Conservation (phyloP, 2,329 filamentous ascomycete species). For the Hortaea sp. region DNA sequence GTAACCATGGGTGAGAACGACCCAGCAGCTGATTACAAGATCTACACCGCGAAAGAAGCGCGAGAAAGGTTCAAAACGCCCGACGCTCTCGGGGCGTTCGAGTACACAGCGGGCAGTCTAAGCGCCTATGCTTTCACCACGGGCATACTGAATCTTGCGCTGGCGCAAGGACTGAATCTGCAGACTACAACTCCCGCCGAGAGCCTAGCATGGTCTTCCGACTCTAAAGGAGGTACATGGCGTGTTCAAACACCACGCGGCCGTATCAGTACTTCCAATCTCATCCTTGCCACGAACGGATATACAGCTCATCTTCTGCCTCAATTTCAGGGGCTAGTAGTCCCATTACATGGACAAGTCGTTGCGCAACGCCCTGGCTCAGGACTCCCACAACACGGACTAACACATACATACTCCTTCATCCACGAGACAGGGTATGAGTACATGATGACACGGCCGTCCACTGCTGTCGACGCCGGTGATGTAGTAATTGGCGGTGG, state of each 20-base stretch:
- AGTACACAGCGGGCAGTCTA: slow-evolving; percentile 37
- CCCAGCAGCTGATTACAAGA: slow-evolving; percentile 34
- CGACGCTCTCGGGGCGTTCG: slow-evolving; percentile 36
- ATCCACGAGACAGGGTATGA: slow-evolving; percentile 53
- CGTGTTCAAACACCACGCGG: slow-evolving; percentile 13
- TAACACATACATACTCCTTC: slow-evolving; percentile 50
- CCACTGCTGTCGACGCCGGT: slow-evolving; percentile 34
- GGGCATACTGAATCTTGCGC: slow-evolving; percentile 34
- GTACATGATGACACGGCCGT: slow-evolving; percentile 53
- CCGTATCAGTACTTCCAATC: slow-evolving; percentile 15
- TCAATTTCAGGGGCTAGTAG: slow-evolving; percentile 21
- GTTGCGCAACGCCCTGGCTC: slow-evolving; percentile 28
- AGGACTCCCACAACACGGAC: slow-evolving; percentile 25
- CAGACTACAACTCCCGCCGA: slow-evolving; percentile 43
- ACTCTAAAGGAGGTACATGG: slow-evolving; percentile 6
- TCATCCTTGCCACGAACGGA: slow-evolving; percentile 22
- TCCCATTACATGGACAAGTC: slow-evolving; percentile 32
- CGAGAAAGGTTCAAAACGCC: slow-evolving; percentile 28
- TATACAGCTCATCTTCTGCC: slow-evolving; percentile 18
- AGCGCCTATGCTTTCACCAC: slow-evolving; percentile 32
- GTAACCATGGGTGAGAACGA: slow-evolving; percentile 34
- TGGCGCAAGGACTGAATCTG: slow-evolving; percentile 39
- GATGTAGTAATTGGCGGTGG: slow-evolving; percentile 56
- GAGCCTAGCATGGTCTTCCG: background rate
- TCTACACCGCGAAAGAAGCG: slow-evolving; percentile 36